Percentiles rank a stretch among this genome's conserved stretches.
Evolutionary conservation across 2,329 filamentous ascomycete genomes (phyloP).

Genomic region (Phialocephala subalpina): DNA sequence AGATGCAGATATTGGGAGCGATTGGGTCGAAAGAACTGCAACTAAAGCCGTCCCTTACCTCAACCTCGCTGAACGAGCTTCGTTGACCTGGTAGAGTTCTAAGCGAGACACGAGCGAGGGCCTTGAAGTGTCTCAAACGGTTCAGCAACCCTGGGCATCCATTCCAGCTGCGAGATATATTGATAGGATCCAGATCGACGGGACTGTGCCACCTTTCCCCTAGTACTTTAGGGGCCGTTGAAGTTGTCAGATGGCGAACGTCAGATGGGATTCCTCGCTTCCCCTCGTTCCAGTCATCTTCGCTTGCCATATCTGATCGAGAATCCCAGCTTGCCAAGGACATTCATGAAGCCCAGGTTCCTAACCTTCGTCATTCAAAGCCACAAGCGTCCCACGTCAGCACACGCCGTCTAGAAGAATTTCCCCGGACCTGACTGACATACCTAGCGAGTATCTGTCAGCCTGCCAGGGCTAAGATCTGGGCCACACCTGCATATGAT

Average conservation of each 20-base stretch:
- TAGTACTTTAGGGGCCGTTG: no score
- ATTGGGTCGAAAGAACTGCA: background rate
- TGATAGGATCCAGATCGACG: slow-evolving; percentile 3
- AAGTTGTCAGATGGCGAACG: no score
- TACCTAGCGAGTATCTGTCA: background rate
- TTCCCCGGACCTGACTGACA: background rate
- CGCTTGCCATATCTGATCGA: no score
- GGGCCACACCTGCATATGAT: background rate
- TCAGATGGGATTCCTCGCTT: background rate
- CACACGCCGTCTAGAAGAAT: background rate
- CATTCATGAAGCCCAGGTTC: no score
- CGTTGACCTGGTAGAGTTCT: background rate
- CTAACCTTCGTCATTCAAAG: background rate
- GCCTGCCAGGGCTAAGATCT: background rate
- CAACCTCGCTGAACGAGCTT: background rate
- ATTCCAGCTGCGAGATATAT: no score
- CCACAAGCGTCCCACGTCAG: background rate
- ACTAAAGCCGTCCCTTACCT: background rate
- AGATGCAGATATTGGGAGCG: background rate
- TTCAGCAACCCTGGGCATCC: no score
- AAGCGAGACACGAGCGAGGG: background rate
- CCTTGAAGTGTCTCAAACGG: no score
- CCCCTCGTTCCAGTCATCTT: no score
- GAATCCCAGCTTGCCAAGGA: no score
- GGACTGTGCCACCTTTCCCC: no score